phyloP scores from a whole-genome alignment of 768 basidiomycete genomes.

The Suillus bovinus region DNA sequence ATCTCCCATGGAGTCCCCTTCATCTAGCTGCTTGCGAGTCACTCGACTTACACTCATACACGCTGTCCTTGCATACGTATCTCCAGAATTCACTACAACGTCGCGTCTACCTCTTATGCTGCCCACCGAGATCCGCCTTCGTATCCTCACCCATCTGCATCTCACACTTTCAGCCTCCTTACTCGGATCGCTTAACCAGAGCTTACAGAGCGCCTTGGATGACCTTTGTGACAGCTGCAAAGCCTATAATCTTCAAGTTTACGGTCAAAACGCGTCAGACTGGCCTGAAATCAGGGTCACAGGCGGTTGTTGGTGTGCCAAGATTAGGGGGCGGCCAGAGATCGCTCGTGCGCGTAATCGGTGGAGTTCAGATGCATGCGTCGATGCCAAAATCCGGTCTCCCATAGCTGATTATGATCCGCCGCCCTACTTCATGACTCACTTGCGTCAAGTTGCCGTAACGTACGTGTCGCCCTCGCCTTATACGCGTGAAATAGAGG shows the following conservation, averaged over 20 bases:
- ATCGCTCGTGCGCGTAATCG: constrained; percentile 7
- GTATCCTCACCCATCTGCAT: constrained; percentile 50
- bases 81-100: constrained; percentile 43
- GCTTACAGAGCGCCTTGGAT: constrained; percentile 33
- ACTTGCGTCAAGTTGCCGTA: constrained; percentile 49
- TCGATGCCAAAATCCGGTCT: constrained; percentile 32
- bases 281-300: constrained; percentile 51
- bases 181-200: constrained; percentile 41
- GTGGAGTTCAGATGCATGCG: constrained; percentile 14
- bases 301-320: constrained; percentile 48
- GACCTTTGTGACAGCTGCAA: constrained; percentile 50
- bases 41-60: constrained; percentile 51
- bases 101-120: constrained; percentile 29
- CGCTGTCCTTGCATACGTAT: constrained; percentile 49
- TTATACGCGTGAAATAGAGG: constrained; percentile 24
- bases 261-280: constrained; percentile 50
- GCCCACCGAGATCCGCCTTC: constrained; percentile 53
- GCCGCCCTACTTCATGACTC: constrained; percentile 31
- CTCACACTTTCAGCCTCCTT: constrained; percentile 42
- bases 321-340: constrained; percentile 20
- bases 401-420: constrained; percentile 31
- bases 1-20: constrained; percentile 19
- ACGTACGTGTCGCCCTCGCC: constrained; percentile 41
- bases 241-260: constrained; percentile 54
- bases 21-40: constrained; percentile 28